Conservation (phyloP, 1,139 yeast species). For the Geotrichum klebahnii region DNA sequence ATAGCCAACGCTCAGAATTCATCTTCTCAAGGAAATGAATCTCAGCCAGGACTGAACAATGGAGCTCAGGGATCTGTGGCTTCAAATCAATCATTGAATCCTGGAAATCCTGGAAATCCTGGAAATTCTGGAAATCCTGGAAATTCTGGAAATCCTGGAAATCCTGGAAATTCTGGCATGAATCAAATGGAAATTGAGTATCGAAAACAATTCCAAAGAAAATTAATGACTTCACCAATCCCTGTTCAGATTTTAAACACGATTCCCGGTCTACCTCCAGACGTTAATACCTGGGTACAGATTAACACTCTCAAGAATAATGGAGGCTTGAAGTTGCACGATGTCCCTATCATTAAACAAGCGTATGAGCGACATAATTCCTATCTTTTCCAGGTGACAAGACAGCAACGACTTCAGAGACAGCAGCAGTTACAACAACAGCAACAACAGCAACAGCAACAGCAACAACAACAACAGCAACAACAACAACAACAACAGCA, state of each 20-base stretch:
- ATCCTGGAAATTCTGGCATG: no score
- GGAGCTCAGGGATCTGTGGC: neutral
- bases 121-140: no score
- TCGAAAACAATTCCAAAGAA: neutral
- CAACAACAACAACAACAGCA: neutral
- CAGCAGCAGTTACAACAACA: slow-evolving; percentile 2
- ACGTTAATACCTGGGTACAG: slow-evolving; percentile 8
- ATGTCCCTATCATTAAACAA: neutral
- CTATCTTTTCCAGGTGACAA: neutral
- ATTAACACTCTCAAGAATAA: slow-evolving; percentile 9
- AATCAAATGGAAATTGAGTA: neutral
- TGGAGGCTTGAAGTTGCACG: slow-evolving; percentile 7
- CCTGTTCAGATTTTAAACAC: slow-evolving; percentile 5
- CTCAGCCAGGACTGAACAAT: neutral
- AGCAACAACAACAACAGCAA: no score
- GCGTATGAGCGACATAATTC: slow-evolving; percentile 8
- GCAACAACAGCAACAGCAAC: neutral
- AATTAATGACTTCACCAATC: slow-evolving; percentile 1
- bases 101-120: no score
- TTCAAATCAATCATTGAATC: neutral
- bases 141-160: no score
- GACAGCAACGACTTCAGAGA: neutral
- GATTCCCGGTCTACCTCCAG: slow-evolving; percentile 12
- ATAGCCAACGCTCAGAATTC: neutral
- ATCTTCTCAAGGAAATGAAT: neutral